Conservation (phyloP, 169 alveolate genomes). For the Plasmodium fragile region DNA sequence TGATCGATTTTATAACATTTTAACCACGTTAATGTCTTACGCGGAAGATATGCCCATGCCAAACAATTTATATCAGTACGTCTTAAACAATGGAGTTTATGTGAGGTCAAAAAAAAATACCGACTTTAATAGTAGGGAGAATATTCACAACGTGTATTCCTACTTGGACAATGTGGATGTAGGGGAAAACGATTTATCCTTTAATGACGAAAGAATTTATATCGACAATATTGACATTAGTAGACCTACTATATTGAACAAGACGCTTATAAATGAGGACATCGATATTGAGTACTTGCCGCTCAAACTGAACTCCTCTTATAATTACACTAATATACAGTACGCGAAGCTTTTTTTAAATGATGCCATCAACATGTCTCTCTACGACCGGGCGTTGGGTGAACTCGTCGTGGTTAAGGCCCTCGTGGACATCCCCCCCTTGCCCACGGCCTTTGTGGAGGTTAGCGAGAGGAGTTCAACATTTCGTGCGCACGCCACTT, state of each 20-base stretch:
- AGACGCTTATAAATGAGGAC: conserved; percentile 44
- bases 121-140: conserved; percentile 69
- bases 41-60: conserved; percentile 54
- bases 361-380: conserved; percentile 68
- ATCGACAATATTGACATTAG: conserved; percentile 73
- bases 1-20: conserved; percentile 72
- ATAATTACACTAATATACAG: conserved; percentile 52
- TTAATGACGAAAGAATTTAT: conserved; percentile 52
- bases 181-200: conserved; percentile 74
- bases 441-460: conserved; percentile 60
- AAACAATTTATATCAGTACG: conserved; percentile 65
- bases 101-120: conserved; percentile 59
- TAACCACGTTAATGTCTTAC: conserved; percentile 44
- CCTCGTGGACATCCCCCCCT: conserved; percentile 51
- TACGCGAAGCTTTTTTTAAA: conserved; percentile 69
- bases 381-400: conserved; percentile 75
- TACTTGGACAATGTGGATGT: conserved; percentile 69
- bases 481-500: neutral
- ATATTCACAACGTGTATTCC: conserved; percentile 68
- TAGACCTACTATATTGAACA: conserved; percentile 69
- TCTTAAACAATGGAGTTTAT: conserved; percentile 63
- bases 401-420: conserved; percentile 75
- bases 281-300: conserved; percentile 75
- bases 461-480: neutral
- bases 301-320: conserved; percentile 57